Percentiles rank a stretch among this genome's conserved stretches.
Evolutionary conservation across 495 filamentous ascomycete species (phyloP).

Genomic region (Trichoderma erinaceum): DNA sequence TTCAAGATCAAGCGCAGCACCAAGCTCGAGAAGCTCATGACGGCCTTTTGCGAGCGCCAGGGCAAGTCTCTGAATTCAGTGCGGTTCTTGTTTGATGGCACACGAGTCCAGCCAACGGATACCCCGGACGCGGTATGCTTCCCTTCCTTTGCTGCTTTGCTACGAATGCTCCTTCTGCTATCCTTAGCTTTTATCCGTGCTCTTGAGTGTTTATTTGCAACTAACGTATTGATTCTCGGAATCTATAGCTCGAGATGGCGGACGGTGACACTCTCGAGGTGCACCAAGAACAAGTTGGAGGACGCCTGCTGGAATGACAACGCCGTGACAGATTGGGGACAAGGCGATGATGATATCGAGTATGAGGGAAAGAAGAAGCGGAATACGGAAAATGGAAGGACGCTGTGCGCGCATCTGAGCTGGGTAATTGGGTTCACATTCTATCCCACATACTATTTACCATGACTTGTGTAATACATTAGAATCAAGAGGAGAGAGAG

Average conservation of each 20-base stretch:
- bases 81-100: conserved; percentile 93
- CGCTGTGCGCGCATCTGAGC: neutral
- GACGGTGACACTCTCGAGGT: conserved; percentile 97
- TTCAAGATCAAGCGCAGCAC: conserved; percentile 99
- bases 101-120: conserved; percentile 79
- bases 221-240: neutral
- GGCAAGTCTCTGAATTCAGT: conserved; percentile 81
- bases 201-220: neutral
- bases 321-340: neutral
- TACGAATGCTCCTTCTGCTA: neutral
- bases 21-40: conserved; percentile 95
- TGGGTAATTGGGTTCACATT: neutral
- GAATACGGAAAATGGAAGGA: neutral
- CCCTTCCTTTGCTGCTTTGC: neutral
- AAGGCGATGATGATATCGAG: neutral
- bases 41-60: conserved; percentile 94
- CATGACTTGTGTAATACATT: conserved; percentile 5
- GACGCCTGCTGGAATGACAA: conserved; percentile 30
- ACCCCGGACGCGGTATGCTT: conserved; percentile 86
- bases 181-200: neutral
- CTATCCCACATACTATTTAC: conserved; percentile 2
- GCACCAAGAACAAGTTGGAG: conserved; percentile 96
- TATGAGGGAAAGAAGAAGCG: neutral
- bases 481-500: neutral
- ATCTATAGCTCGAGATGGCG: conserved; percentile 79